Evolutionary conservation across 1,139 yeast species (phyloP).

Genomic region (Kluyveromyces sp.): DNA sequence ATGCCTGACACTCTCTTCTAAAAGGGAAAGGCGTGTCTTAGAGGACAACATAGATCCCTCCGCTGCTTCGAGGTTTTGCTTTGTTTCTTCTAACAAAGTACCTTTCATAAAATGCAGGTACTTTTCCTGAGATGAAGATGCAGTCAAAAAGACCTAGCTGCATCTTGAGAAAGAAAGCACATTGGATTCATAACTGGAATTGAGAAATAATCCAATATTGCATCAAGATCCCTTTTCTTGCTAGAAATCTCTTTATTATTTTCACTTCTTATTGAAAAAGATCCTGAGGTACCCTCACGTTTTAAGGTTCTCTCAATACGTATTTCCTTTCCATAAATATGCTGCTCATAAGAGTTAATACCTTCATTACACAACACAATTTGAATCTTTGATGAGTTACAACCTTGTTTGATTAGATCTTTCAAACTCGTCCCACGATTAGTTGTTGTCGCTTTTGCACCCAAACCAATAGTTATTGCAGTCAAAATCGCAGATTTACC

Average conservation of each 20-base stretch:
- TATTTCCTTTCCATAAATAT: slow-evolving; percentile 58
- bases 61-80: slow-evolving; percentile 41
- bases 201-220: slow-evolving; percentile 60
- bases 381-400: slow-evolving; percentile 50
- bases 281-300: slow-evolving; percentile 38
- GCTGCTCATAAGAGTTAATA: slow-evolving; percentile 54
- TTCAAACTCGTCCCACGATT: slow-evolving; percentile 71
- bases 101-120: slow-evolving; percentile 76
- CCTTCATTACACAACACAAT: slow-evolving; percentile 61
- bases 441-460: slow-evolving; percentile 91
- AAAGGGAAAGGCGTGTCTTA: slow-evolving; percentile 22
- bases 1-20: slow-evolving; percentile 22
- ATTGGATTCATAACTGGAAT: slow-evolving; percentile 87
- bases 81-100: slow-evolving; percentile 57
- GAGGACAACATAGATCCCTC: slow-evolving; percentile 21
- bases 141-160: slow-evolving; percentile 85
- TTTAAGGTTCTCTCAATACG: slow-evolving; percentile 63
- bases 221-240: slow-evolving; percentile 59
- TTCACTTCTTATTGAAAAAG: slow-evolving; percentile 47
- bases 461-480: slow-evolving; percentile 83
- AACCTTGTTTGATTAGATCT: slow-evolving; percentile 73
- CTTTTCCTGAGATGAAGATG: slow-evolving; percentile 62
- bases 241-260: slow-evolving; percentile 47
- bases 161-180: slow-evolving; percentile 89
- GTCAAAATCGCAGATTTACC: slow-evolving; percentile 93